These are phyloP conservation scores for Amaranthus tricolor DNA, from an alignment of 179 eudicot genomes.

Conservation along the genomic window DNA sequence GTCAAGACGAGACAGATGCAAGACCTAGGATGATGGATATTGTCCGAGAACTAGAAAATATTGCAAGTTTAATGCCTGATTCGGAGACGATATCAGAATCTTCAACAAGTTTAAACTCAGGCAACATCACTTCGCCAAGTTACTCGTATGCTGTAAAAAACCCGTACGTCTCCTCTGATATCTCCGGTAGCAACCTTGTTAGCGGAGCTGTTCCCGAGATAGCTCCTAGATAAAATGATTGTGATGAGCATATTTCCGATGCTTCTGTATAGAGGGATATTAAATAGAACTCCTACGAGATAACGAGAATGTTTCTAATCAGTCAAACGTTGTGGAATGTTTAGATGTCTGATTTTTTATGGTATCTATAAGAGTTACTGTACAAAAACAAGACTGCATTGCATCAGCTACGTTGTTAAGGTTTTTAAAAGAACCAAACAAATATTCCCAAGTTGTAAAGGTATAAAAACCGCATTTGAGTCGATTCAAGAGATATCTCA, in stretches of 20 bases:
- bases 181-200: conserved; percentile 56
- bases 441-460: no score
- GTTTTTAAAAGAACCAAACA: no score
- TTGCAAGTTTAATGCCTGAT: conserved; percentile 51
- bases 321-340: no score
- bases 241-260: neutral
- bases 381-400: no score
- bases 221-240: conserved; percentile 37
- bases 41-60: conserved; percentile 62
- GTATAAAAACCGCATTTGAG: no score
- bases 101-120: conserved; percentile 5
- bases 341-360: no score
- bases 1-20: conserved; percentile 55
- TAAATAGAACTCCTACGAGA: neutral
- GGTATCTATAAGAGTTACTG: no score
- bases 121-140: conserved; percentile 15
- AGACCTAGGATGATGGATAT: conserved; percentile 69
- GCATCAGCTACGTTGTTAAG: no score
- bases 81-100: conserved; percentile 32
- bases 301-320: no score
- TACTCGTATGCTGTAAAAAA: conserved; percentile 18
- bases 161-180: conserved; percentile 39
- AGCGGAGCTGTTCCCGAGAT: conserved; percentile 59
- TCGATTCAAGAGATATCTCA: no score
- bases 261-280: neutral